phyloP scores from a whole-genome alignment of 202 grass and related monocot genomes.

The Bolboschoenoplectus hybrid region DNA sequence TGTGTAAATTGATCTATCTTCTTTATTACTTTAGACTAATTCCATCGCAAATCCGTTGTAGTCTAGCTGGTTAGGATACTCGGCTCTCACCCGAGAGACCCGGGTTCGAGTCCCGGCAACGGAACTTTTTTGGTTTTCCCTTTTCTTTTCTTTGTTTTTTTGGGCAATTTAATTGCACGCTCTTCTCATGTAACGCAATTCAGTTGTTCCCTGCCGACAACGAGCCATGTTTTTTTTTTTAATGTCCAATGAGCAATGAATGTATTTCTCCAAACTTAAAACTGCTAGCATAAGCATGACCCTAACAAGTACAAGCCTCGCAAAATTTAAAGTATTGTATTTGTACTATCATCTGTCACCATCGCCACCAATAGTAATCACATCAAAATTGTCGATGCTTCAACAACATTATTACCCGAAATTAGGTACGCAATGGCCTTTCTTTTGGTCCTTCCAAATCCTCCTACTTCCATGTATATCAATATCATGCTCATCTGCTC shows the following conservation, averaged over 20 bases:
- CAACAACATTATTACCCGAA: neutral
- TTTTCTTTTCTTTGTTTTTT: neutral
- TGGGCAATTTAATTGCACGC: neutral
- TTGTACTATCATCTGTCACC: neutral
- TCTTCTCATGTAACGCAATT: conserved; percentile 2
- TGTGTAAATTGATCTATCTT: too few species aligned
- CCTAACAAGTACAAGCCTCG: neutral
- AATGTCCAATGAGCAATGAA: neutral
- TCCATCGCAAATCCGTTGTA: conserved; percentile 52
- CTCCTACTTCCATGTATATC: neutral
- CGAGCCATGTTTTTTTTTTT: neutral
- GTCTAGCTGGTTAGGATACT: conserved; percentile 95
- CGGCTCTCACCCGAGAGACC: conserved; percentile 91
- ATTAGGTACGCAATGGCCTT: neutral
- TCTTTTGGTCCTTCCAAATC: neutral
- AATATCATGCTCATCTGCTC: neutral
- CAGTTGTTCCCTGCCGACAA: neutral
- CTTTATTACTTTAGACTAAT: neutral
- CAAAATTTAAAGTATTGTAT: neutral
- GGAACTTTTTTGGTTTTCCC: conserved; percentile 39
- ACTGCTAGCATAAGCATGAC: neutral
- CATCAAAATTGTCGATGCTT: neutral
- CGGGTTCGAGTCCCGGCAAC: conserved; percentile 86
- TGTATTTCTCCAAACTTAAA: neutral
- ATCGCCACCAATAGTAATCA: neutral